A percentile compares a stretch with the other conserved stretches of the same genome.
Evolutionary conservation across 352 stramenopile genomes (phyloP).

Genomic region (Globisporangium perplexum): DNA sequence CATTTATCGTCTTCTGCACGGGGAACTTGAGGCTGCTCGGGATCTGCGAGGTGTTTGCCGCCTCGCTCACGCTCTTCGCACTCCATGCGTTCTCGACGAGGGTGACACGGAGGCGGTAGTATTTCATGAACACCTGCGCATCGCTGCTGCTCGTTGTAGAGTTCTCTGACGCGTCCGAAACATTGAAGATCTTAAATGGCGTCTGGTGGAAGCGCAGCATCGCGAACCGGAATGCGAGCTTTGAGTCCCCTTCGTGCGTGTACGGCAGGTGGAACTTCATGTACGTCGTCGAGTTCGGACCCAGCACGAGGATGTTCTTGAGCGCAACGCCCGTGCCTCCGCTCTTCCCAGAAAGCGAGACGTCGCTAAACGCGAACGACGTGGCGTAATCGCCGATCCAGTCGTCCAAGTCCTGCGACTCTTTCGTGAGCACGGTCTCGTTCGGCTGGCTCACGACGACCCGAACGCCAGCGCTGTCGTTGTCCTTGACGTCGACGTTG

Average conservation of each 20-base stretch:
- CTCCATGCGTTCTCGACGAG: slow-evolving; percentile 49
- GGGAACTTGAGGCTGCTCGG: slow-evolving; percentile 17
- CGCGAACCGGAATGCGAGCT: slow-evolving; percentile 23
- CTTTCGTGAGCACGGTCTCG: slow-evolving; percentile 24
- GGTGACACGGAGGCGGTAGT: slow-evolving; percentile 40
- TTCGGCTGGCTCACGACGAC: slow-evolving; percentile 37
- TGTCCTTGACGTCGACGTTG: slow-evolving; percentile 44
- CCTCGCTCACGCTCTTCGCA: slow-evolving; percentile 17
- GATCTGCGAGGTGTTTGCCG: slow-evolving; percentile 6
- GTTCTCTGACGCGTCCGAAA: slow-evolving; percentile 16
- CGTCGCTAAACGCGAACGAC: slow-evolving; percentile 48
- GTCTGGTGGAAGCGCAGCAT: slow-evolving; percentile 46
- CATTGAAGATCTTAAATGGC: slow-evolving; percentile 66
- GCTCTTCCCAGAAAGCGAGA: slow-evolving; percentile 24
- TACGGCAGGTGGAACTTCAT: slow-evolving; percentile 68
- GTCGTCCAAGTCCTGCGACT: slow-evolving; percentile 30
- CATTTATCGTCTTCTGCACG: slow-evolving; percentile 19
- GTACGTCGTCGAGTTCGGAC: slow-evolving; percentile 31
- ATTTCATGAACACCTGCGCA: slow-evolving; percentile 29
- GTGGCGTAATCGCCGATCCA: slow-evolving; percentile 54
- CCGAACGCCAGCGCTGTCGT: slow-evolving; percentile 39
- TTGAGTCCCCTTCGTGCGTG: slow-evolving; percentile 40
- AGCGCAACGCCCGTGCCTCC: slow-evolving; percentile 12
- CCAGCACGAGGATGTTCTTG: slow-evolving; percentile 44
- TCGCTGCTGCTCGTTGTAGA: slow-evolving; percentile 7